Evolutionary conservation across 352 stramenopile species (phyloP).

Genomic region (Peronospora tabacina): DNA sequence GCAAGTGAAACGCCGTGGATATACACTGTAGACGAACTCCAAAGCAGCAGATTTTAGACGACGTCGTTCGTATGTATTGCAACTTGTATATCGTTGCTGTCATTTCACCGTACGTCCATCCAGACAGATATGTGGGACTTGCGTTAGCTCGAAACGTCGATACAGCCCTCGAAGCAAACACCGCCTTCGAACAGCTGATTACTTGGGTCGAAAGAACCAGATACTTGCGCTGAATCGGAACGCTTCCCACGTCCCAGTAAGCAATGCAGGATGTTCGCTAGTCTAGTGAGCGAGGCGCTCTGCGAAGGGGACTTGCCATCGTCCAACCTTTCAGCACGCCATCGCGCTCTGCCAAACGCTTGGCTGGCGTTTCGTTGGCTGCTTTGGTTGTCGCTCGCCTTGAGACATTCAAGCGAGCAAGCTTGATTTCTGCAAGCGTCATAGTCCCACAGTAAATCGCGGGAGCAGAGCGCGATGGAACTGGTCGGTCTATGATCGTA

Average conservation of each 20-base stretch:
- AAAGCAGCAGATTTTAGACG: constrained; percentile 15
- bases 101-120: constrained; percentile 21
- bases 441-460: constrained; percentile 23
- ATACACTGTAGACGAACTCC: neutral
- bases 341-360: constrained; percentile 5
- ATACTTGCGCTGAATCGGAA: neutral
- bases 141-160: neutral
- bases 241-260: constrained; percentile 1
- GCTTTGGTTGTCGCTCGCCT: constrained; percentile 20
- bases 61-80: constrained; percentile 14
- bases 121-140: constrained; percentile 7
- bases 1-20: neutral
- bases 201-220: neutral
- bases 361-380: neutral
- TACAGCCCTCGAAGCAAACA: neutral
- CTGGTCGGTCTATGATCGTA: constrained; percentile 24
- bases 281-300: neutral
- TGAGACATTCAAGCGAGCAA: constrained; percentile 3
- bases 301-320: constrained; percentile 21
- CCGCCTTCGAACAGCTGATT: neutral
- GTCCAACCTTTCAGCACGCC: constrained; percentile 23
- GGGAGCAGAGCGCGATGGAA: constrained; percentile 8
- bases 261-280: constrained; percentile 10
- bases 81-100: constrained; percentile 8
- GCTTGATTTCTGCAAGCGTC: constrained; percentile 18